Evolutionary conservation across 108 stramenopile genomes (phyloP).

Genomic region (Poteriospumella lacustris): DNA sequence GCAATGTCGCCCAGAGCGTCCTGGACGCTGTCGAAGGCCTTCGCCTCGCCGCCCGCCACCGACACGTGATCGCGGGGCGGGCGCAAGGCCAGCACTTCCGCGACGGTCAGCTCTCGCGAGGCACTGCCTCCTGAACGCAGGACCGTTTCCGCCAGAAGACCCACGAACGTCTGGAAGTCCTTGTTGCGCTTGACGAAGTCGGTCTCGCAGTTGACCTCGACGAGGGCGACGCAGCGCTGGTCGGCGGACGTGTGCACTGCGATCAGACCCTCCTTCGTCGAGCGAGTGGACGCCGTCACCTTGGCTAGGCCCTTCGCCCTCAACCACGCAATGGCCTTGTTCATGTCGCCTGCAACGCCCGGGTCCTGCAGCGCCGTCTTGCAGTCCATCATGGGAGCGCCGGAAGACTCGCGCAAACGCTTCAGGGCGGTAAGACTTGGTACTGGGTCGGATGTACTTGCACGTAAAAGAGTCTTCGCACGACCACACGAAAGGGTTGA

Average conservation of each 20-base stretch:
- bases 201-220: conserved; percentile 56
- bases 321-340: conserved; percentile 55
- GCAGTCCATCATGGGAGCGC: conserved; percentile 60
- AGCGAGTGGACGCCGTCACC: not conserved
- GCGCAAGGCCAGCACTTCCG: not conserved
- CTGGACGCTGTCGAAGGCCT: not conserved
- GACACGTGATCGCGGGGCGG: not conserved
- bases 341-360: conserved; percentile 51
- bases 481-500: too few relatives aligned
- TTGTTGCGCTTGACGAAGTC: conserved; percentile 60
- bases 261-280: conserved; percentile 40
- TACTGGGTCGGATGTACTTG: too few relatives aligned
- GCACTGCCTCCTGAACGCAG: conserved; percentile 19
- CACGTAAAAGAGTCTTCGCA: too few relatives aligned
- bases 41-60: conserved; percentile 24
- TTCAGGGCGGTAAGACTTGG: too few relatives aligned
- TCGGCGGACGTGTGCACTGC: conserved; percentile 30
- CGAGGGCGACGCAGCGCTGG: conserved; percentile 28
- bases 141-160: conserved; percentile 35
- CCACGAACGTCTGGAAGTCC: conserved; percentile 51
- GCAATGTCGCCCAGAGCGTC: not conserved
- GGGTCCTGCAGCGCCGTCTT: conserved; percentile 54
- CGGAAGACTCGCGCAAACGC: conserved; percentile 52
- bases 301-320: conserved; percentile 45
- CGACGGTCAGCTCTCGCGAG: not conserved